Evolutionary conservation across 2,329 filamentous ascomycete species (phyloP).

Genomic region (Alternaria viburni): DNA sequence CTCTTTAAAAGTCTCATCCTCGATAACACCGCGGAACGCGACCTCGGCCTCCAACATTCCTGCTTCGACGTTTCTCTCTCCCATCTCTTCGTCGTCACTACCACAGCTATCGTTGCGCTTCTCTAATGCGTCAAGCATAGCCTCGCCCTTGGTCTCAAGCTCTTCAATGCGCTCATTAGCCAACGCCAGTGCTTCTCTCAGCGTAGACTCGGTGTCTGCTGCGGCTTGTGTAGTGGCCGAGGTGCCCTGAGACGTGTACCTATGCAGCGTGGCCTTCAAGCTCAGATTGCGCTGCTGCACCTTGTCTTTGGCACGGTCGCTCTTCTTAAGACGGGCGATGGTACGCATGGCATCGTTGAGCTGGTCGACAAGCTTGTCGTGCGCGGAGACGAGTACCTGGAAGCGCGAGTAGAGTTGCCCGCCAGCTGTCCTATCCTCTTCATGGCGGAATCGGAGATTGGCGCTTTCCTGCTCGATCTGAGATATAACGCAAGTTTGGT

Average conservation of each 20-base stretch:
- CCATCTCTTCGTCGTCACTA: conserved; percentile 6
- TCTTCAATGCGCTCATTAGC: conserved; percentile 22
- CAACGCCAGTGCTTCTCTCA: conserved; percentile 19
- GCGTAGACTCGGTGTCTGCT: conserved; percentile 1
- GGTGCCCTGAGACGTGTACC: not conserved
- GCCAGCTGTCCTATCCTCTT: conserved; percentile 1
- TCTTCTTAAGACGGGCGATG: conserved; percentile 16
- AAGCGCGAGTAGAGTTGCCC: conserved; percentile 1
- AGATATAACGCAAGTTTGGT: not conserved
- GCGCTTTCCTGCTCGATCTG: not conserved
- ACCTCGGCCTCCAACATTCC: conserved; percentile 10
- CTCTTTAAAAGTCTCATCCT: conserved; percentile 20
- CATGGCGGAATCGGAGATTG: not conserved
- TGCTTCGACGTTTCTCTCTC: not conserved
- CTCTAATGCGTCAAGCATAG: conserved; percentile 17
- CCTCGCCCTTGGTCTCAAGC: conserved; percentile 17
- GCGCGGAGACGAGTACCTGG: not conserved
- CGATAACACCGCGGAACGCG: conserved; percentile 18
- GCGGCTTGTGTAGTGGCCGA: not conserved
- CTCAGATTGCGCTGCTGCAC: conserved; percentile 22
- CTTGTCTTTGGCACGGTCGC: conserved; percentile 24
- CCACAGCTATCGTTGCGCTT: not conserved
- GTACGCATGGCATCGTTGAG: conserved; percentile 8
- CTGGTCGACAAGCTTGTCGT: conserved; percentile 11
- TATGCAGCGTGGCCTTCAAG: conserved; percentile 15